Conservation (phyloP, 169 alveolate genomes). For the Ichthyophthirius multifiliis region DNA sequence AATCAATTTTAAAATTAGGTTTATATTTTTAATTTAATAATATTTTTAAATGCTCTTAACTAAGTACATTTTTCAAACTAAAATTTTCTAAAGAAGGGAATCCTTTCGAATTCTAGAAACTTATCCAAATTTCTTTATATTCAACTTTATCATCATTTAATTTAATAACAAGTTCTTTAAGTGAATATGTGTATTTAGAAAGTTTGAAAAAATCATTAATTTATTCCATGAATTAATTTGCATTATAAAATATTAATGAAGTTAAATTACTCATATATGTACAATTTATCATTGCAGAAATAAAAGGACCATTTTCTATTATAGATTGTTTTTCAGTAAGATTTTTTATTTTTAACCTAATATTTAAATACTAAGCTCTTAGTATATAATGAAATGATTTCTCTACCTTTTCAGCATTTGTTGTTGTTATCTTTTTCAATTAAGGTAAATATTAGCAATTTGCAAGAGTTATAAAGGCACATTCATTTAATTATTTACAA, state of each 20-base stretch:
- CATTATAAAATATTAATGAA: neutral
- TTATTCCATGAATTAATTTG: neutral
- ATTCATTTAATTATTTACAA: neutral
- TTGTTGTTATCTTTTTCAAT: neutral
- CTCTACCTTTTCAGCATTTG: neutral
- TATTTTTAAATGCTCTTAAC: neutral
- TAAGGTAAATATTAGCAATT: neutral
- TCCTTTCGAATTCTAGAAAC: neutral
- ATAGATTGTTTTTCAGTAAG: neutral
- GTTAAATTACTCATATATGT: neutral
- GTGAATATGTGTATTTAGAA: neutral
- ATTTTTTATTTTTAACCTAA: neutral
- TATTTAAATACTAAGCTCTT: neutral
- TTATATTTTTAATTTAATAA: neutral
- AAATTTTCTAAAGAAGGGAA: neutral
- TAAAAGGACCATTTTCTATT: neutral
- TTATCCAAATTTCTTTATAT: neutral
- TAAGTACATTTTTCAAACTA: neutral
- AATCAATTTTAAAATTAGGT: neutral
- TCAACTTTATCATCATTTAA: neutral
- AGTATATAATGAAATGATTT: neutral
- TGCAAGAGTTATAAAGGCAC: neutral
- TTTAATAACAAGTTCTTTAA: neutral
- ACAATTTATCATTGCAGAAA: neutral
- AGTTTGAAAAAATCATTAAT: neutral